Percentiles rank a stretch among this genome's conserved stretches.
Conservation (phyloP, 352 stramenopile genomes). For the Pythium oligandrum region DNA sequence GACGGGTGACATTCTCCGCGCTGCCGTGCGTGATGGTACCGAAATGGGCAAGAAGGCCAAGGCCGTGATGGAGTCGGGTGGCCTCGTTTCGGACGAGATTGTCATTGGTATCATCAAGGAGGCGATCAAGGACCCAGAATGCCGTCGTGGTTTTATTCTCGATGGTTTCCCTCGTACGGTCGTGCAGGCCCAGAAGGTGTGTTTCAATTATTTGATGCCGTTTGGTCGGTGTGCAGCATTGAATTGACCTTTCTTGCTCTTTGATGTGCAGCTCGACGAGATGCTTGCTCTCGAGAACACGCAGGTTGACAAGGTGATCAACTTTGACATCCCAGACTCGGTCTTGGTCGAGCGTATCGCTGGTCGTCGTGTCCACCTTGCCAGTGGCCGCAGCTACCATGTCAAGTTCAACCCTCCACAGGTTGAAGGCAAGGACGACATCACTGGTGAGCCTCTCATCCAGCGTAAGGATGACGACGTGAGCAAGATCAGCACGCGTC, state of each 20-base stretch:
- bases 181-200: conserved; percentile 93
- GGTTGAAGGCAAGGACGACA: conserved; percentile 83
- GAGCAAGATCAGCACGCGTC: conserved; percentile 87
- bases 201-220: not conserved
- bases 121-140: conserved; percentile 96
- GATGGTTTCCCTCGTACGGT: conserved; percentile 99
- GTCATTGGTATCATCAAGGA: conserved; percentile 99
- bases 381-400: conserved; percentile 96
- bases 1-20: conserved; percentile 99
- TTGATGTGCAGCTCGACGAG: conserved; percentile 86
- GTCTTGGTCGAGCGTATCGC: conserved; percentile 96
- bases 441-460: conserved; percentile 96
- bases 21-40: conserved; percentile 93
- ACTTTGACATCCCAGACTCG: conserved; percentile 95
- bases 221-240: not conserved
- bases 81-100: conserved; percentile 97
- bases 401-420: conserved; percentile 97
- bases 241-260: not conserved
- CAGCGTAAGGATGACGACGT: conserved; percentile 97
- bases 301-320: conserved; percentile 89
- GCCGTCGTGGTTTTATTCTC: conserved; percentile 98
- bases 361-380: conserved; percentile 94
- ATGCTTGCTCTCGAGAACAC: conserved; percentile 91
- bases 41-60: conserved; percentile 98
- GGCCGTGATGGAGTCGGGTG: conserved; percentile 96